These are phyloP conservation scores for Paramecium pentaurelia DNA, from an alignment of 73 alveolate genomes.

Conservation along the genomic window DNA sequence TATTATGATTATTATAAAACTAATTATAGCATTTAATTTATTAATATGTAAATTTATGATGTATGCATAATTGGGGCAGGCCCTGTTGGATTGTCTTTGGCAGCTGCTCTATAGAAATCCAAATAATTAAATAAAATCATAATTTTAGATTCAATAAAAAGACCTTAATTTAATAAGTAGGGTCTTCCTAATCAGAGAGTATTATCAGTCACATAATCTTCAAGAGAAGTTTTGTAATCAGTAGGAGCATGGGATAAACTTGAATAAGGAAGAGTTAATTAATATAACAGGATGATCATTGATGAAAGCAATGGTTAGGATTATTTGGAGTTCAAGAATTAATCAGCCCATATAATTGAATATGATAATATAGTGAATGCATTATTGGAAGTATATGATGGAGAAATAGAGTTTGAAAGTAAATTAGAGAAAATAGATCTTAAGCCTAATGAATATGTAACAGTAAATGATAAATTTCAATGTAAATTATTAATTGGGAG, in stretches of 20 bases:
- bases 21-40: not conserved
- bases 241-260: slow-evolving; percentile 61
- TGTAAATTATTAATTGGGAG: slow-evolving; percentile 76
- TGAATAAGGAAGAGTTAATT: slow-evolving; percentile 35
- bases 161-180: not conserved
- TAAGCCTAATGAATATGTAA: not conserved
- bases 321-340: not conserved
- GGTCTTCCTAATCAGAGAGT: slow-evolving; percentile 30
- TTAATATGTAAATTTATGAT: not conserved
- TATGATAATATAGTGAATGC: slow-evolving; percentile 50
- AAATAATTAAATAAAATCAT: not conserved
- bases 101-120: slow-evolving; percentile 15
- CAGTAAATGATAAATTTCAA: slow-evolving; percentile 16
- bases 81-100: slow-evolving; percentile 37
- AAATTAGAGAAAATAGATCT: slow-evolving; percentile 31
- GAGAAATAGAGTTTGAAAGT: slow-evolving; percentile 29
- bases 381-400: slow-evolving; percentile 1
- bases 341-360: slow-evolving; percentile 50
- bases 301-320: slow-evolving; percentile 10
- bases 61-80: slow-evolving; percentile 41
- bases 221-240: slow-evolving; percentile 45
- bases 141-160: not conserved
- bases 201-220: slow-evolving; percentile 11
- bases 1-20: not conserved
- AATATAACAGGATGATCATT: slow-evolving; percentile 24